Evolutionary conservation across 352 stramenopile species (phyloP), one percentile per base, ranked within the genome.

Genomic region (Pythium pectinolyticum): DNA sequence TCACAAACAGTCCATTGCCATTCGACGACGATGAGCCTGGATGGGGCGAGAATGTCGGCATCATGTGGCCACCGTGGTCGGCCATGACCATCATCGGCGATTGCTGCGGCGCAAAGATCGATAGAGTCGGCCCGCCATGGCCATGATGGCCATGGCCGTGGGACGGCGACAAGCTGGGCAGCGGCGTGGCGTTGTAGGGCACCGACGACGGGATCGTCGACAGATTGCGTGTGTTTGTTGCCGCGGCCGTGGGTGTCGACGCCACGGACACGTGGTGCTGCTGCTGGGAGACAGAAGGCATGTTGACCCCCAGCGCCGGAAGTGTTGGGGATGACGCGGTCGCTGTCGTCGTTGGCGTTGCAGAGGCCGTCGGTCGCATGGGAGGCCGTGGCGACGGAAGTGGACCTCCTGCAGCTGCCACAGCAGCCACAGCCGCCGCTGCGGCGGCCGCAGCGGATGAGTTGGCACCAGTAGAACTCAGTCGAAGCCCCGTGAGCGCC

Each of bases 401-500:
- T 3, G 47, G 35, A 22, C 27, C 49, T 7, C 53, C 57, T 19
- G 61, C 51, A 1, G 59, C 48, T 0, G 60, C 60, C 6, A 67
- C 60, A 22, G 66, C 60, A 12, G 60, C 56, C 12, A 67, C 60
- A 11, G 66, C 59, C 8, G 60, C 60, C 1, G 56, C 60, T 0
- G 66, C 66, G 12, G 59, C 64, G 19, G 65, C 59, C 1, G 58
- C 59, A 30, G 57, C 58, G 12, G 58, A 48, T 8, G 66, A 48
- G 17, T 22, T 24, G 15, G 66, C 58, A 3, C 55, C 60, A 22
- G 59, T 56, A 41, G 61, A 59, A 47, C 56, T 66, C 15, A 59
- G 69, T n/a, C 83, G 81, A 19, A 92, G 63, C 24, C 83, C 83
- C 31, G 83, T 92, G 35, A 92, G 77, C 53, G 83, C 83, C 59